Evolutionary conservation across 2,329 filamentous ascomycete genomes (phyloP).

Genomic region (Fusarium sp.): DNA sequence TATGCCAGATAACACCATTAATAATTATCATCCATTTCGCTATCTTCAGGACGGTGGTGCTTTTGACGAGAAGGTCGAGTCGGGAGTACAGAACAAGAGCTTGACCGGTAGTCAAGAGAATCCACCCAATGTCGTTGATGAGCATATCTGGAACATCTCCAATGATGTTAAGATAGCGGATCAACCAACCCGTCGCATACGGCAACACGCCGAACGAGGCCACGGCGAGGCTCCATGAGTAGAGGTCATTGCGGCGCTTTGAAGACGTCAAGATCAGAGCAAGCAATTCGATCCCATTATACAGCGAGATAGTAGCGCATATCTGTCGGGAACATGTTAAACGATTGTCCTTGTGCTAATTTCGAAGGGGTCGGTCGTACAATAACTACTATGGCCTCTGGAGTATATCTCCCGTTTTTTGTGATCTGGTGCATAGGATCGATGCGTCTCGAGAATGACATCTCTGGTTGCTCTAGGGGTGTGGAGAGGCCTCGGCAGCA

Average conservation of each 20-base stretch:
- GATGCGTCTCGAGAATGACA: constrained; percentile 20
- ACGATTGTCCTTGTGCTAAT: background rate
- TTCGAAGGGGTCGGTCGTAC: constrained; percentile 13
- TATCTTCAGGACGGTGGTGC: constrained; percentile 3
- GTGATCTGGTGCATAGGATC: constrained; percentile 18
- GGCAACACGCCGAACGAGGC: constrained; percentile 31
- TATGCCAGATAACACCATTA: constrained; percentile 36
- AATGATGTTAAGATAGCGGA: constrained; percentile 30
- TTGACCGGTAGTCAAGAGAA: constrained; percentile 39
- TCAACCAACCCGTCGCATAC: constrained; percentile 33
- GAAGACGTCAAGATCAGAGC: constrained; percentile 38
- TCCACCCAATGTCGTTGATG: constrained; percentile 35
- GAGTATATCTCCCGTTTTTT: constrained; percentile 20
- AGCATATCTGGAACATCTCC: constrained; percentile 17
- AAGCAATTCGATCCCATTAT: constrained; percentile 37
- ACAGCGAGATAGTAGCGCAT: constrained; percentile 32
- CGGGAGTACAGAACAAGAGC: constrained; percentile 40
- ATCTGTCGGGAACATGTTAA: constrained; percentile 17
- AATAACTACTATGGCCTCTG: constrained; percentile 40
- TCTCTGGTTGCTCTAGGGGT: constrained; percentile 25
- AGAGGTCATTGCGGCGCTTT: constrained; percentile 27
- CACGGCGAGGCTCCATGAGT: constrained; percentile 35
- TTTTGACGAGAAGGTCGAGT: constrained; percentile 30
- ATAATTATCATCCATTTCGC: constrained; percentile 35
- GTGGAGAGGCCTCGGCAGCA: background rate